A percentile compares a stretch with the other conserved stretches of the same genome.
phyloP scores from a whole-genome alignment of 495 filamentous ascomycete species.

The Penicillium lagena region DNA sequence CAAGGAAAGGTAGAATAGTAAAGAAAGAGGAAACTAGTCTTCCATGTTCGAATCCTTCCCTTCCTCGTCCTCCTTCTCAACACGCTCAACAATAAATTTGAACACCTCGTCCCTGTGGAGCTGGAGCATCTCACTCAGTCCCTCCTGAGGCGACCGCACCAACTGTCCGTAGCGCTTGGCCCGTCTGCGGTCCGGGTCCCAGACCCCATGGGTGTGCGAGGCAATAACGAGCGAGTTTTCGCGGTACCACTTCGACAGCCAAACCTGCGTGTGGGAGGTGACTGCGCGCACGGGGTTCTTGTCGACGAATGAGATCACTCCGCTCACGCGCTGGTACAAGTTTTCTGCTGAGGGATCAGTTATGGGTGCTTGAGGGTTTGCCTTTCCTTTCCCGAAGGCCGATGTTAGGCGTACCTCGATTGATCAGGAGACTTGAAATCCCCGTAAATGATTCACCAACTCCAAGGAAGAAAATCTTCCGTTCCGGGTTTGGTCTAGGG shows the following conservation, averaged over 20 bases:
- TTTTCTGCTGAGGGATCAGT: constrained; percentile 30
- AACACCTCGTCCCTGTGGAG: constrained; percentile 51
- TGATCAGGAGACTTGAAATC: constrained; percentile 61
- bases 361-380: constrained; percentile 1
- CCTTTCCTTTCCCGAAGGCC: neutral
- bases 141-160: constrained; percentile 42
- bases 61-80: constrained; percentile 28
- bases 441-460: constrained; percentile 71
- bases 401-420: constrained; percentile 44
- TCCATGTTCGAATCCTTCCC: constrained; percentile 11
- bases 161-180: constrained; percentile 65
- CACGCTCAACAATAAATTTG: constrained; percentile 45
- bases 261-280: constrained; percentile 54
- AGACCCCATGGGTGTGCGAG: no score
- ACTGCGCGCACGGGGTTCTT: constrained; percentile 51
- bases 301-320: constrained; percentile 48
- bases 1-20: neutral
- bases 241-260: constrained; percentile 66
- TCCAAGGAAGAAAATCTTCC: constrained; percentile 76
- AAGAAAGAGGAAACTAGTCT: neutral
- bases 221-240: constrained; percentile 16
- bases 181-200: constrained; percentile 44
- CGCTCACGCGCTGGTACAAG: constrained; percentile 47
- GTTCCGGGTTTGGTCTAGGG: constrained; percentile 51
- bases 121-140: constrained; percentile 59